Conservation (phyloP, 495 filamentous ascomycete species). For the Tirmania nivea region DNA sequence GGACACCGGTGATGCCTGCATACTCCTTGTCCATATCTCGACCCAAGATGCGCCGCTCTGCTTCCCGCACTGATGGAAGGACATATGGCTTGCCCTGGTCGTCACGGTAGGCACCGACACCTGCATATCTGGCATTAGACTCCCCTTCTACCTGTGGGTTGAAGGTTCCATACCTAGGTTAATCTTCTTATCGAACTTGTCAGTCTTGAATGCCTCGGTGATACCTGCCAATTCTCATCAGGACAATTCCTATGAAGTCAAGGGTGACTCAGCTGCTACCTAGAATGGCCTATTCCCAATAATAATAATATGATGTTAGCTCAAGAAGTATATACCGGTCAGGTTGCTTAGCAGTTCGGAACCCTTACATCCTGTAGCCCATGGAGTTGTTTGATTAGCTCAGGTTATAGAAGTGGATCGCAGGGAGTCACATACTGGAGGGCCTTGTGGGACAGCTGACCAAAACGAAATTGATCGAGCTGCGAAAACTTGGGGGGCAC, state of each 20-base stretch:
- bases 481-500: constrained; percentile 30
- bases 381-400: too few relatives aligned
- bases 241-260: too few relatives aligned
- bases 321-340: too few relatives aligned
- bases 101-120: constrained; percentile 70
- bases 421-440: constrained; percentile 47
- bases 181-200: constrained; percentile 79
- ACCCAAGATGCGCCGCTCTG: constrained; percentile 67
- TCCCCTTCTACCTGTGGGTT: background rate
- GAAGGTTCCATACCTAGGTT: constrained; percentile 48
- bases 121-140: constrained; percentile 19
- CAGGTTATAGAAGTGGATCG: too few relatives aligned
- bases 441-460: constrained; percentile 76
- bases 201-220: constrained; percentile 97
- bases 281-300: too few relatives aligned
- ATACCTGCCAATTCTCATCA: constrained; percentile 31
- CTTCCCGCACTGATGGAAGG: constrained; percentile 72
- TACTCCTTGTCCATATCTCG: constrained; percentile 85
- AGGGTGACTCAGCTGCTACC: too few relatives aligned
- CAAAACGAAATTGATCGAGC: constrained; percentile 58
- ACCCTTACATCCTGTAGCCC: too few relatives aligned
- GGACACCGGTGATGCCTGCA: constrained; percentile 87
- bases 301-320: too few relatives aligned
- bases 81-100: constrained; percentile 95
- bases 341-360: too few relatives aligned